Base-by-base conservation (phyloP, 1,139 yeast species). In the Blastobotrys petasosporus region DNA sequence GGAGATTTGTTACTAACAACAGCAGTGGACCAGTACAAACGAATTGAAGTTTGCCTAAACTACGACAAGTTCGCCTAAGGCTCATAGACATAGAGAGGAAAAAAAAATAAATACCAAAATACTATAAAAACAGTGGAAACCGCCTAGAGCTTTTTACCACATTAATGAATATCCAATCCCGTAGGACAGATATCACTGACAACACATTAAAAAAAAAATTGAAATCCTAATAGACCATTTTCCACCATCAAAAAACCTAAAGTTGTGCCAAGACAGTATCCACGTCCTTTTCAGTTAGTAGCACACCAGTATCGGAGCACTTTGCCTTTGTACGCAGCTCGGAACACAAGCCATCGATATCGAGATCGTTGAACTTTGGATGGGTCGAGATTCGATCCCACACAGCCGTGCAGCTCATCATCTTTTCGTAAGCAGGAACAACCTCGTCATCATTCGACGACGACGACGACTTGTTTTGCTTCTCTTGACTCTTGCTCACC, bases 331-430 rank as follows among this genome's bases (percentile, higher is more conserved):
- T 69, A 67, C 90, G 83, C 62, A 92, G 75, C 66, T 92, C 98
- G 35, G 70, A 65, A 73, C 98, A 92, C 60, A 92, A 75, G 1
- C 95, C 94, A 63, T 90, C 97, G 54, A 92, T 88, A 65, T 92
- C 97, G 48, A 92, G 73, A 51, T 90, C 96, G 5, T 94, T 80
- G 65, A 90, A 92, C 63, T 84, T 80, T 32, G 98, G 97, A 71
- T 92, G 97, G 12, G 94, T 70, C 2, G 96, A 85, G 35, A 92
- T 85, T 60, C 97, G 77, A 64, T 90, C 97, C 98, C 98, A 92
- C 17, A 90, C 84, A 57, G 88, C 97, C 0, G 94, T 80, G 65
- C 98, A 92, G 59, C 79, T 76, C 66, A 86, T 65, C 70, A 45
- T 71, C 58, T 65, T 70, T 32, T 36, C 34, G 23, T 57, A 57